Evolutionary conservation across 768 basidiomycete genomes (phyloP).

Genomic region (Trametes meyenii): DNA sequence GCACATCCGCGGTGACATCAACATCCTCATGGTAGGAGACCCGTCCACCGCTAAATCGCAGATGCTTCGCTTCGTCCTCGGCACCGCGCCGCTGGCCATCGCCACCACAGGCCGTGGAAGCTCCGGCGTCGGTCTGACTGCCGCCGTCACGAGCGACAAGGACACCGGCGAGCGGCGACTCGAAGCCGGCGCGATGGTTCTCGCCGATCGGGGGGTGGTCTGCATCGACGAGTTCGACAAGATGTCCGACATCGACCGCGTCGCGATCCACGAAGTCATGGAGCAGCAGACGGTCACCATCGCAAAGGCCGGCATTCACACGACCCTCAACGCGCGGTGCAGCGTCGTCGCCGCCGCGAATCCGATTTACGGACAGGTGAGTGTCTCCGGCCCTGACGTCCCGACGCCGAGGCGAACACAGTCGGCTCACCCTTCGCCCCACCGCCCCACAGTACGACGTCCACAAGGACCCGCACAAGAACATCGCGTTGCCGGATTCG

Average conservation of each 20-base stretch:
- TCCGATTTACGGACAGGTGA: constrained; percentile 96
- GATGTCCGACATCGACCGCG: constrained; percentile 98
- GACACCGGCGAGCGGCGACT: constrained; percentile 96
- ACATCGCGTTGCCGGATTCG: constrained; percentile 97
- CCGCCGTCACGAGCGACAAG: constrained; percentile 96
- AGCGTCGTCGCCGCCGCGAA: constrained; percentile 98
- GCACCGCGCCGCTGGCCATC: constrained; percentile 95
- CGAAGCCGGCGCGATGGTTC: constrained; percentile 99
- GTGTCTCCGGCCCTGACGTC: constrained; percentile 5
- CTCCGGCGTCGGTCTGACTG: constrained; percentile 98
- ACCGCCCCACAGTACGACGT: constrained; percentile 82
- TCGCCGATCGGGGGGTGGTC: constrained; percentile 97
- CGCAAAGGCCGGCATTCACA: constrained; percentile 98
- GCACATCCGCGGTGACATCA: constrained; percentile 99
- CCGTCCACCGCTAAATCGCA: constrained; percentile 99
- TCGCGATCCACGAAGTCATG: constrained; percentile 99
- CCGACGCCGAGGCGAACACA: neutral
- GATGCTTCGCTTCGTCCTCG: constrained; percentile 91
- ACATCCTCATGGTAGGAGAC: constrained; percentile 98
- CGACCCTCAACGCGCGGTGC: constrained; percentile 95
- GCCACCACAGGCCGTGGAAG: constrained; percentile 97
- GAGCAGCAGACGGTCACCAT: constrained; percentile 99
- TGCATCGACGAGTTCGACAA: constrained; percentile 99
- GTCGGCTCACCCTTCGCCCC: constrained; percentile 15
- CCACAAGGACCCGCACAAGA: constrained; percentile 98